These are phyloP conservation scores for Hygrocybe punicea DNA, from an alignment of 768 basidiomycete genomes.

Conservation along the genomic window DNA sequence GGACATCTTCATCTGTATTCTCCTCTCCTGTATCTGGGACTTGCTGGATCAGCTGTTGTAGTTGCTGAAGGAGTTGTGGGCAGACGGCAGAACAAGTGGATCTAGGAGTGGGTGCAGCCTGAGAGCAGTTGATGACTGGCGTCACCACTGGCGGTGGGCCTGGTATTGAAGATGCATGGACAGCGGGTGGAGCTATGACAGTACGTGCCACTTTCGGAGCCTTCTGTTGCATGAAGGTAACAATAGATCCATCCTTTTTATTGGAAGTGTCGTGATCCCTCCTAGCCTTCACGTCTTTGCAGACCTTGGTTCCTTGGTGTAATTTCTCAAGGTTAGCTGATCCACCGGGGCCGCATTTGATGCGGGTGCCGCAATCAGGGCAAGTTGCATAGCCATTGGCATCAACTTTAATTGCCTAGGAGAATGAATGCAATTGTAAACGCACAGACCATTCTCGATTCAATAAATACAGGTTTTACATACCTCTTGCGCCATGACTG, in stretches of 20 bases:
- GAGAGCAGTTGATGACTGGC: neutral
- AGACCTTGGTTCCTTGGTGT: neutral
- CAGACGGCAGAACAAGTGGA: neutral
- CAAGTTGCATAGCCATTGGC: conserved; percentile 14
- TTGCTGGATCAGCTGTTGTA: neutral
- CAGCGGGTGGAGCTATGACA: conserved; percentile 2
- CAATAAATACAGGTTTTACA: too few relatives aligned
- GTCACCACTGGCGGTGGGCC: neutral
- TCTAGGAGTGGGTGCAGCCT: neutral
- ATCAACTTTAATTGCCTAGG: too few relatives aligned
- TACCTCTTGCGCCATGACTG: too few relatives aligned
- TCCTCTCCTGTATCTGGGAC: conserved; percentile 6
- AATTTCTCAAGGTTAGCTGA: conserved; percentile 16
- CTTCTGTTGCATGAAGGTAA: conserved; percentile 11
- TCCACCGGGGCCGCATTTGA: conserved; percentile 19
- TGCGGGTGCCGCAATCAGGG: conserved; percentile 9
- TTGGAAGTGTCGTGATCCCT: neutral
- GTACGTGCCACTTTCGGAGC: conserved; percentile 10
- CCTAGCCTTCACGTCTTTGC: neutral
- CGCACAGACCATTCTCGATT: too few relatives aligned
- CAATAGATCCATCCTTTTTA: conserved; percentile 7
- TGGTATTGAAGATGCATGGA: neutral
- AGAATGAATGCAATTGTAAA: too few relatives aligned
- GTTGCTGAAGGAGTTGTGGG: neutral
- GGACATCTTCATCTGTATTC: conserved; percentile 6